These are phyloP conservation scores for Sarocladiaceae sp. DNA, from an alignment of 2,329 filamentous ascomycete genomes.

Conservation along the genomic window DNA sequence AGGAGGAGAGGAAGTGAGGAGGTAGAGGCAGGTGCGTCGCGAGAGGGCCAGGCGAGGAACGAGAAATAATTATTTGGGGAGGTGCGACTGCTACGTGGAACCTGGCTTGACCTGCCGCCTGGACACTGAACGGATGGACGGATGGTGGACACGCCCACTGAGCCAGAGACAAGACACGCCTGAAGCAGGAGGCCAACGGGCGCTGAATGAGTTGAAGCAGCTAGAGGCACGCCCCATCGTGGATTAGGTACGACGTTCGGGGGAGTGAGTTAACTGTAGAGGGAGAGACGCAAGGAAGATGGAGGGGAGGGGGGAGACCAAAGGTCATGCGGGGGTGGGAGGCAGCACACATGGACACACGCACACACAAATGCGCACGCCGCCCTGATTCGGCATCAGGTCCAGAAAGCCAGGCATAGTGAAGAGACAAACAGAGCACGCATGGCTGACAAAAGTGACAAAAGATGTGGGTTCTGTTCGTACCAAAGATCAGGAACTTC, in stretches of 20 bases:
- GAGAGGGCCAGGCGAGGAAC: conserved; percentile 9
- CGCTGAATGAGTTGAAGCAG: not conserved
- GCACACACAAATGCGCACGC: not conserved
- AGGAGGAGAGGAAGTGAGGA: conserved; percentile 4
- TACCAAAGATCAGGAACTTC: too few species aligned
- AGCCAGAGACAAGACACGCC: not conserved
- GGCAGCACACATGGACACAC: conserved; percentile 4
- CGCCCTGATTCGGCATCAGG: not conserved
- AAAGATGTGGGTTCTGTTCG: not conserved
- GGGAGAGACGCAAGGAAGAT: not conserved
- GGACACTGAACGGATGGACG: too few species aligned
- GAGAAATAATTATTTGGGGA: conserved; percentile 12
- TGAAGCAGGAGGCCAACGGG: not conserved
- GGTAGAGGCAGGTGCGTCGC: conserved; percentile 9
- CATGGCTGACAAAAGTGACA: conserved; percentile 4
- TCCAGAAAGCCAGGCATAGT: too few species aligned
- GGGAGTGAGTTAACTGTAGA: too few species aligned
- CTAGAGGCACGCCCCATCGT: conserved; percentile 7
- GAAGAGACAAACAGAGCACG: not conserved
- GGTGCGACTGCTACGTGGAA: conserved; percentile 8
- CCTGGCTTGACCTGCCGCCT: conserved; percentile 3
- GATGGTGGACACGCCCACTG: not conserved
- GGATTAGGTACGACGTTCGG: not conserved
- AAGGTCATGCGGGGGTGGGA: conserved; percentile 6
- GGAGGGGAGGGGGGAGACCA: not conserved